Percentiles rank a stretch among this genome's conserved stretches.
These are phyloP conservation scores for Penicillium coprophilum DNA, from an alignment of 495 filamentous ascomycete genomes.

Conservation along the genomic window DNA sequence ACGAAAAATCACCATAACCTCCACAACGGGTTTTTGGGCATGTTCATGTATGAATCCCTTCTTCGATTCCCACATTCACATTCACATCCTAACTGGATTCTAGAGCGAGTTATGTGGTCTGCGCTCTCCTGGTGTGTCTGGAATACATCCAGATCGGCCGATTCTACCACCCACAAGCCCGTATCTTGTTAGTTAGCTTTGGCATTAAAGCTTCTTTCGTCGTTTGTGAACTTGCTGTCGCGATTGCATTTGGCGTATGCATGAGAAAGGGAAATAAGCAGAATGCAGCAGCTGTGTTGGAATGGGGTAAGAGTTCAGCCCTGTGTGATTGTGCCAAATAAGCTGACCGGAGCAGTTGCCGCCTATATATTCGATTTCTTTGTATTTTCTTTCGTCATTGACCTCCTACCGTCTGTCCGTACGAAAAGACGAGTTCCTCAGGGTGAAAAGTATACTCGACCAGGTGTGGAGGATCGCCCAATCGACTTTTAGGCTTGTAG, in stretches of 20 bases:
- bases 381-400: conserved; percentile 74
- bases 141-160: conserved; percentile 75
- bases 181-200: conserved; percentile 67
- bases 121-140: conserved; percentile 71
- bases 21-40: conserved; percentile 67
- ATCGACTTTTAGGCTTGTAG: conserved; percentile 5
- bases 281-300: conserved; percentile 54
- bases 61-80: accelerated
- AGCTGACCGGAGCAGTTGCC: conserved; percentile 45
- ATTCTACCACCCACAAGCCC: conserved; percentile 57
- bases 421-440: conserved; percentile 45
- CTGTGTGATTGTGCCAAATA: background rate
- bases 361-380: conserved; percentile 80
- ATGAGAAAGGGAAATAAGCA: conserved; percentile 25
- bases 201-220: conserved; percentile 76
- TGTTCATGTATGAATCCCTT: conserved; percentile 60
- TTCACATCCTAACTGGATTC: background rate
- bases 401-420: conserved; percentile 68
- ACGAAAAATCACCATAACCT: conserved; percentile 56
- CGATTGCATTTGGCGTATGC: conserved; percentile 51
- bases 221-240: conserved; percentile 66
- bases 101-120: conserved; percentile 55
- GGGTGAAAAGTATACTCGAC: conserved; percentile 21
- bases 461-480: background rate
- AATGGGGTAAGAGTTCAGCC: conserved; percentile 52